Conservation (phyloP, 345 rosid genomes). For the Eucalyptus sideroxylon region DNA sequence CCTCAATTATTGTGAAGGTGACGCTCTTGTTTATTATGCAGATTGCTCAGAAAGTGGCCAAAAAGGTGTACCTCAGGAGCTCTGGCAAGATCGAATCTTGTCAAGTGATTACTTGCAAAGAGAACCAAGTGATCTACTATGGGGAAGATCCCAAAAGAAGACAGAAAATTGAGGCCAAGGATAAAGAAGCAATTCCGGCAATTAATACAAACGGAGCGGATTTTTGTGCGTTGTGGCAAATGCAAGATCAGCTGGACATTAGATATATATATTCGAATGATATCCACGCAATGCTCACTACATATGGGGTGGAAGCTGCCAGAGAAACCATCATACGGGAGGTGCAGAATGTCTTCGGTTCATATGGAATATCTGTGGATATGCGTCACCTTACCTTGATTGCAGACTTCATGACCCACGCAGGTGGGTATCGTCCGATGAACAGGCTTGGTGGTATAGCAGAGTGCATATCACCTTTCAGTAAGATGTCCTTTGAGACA, state of each 20-base stretch:
- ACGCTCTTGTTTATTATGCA: background rate
- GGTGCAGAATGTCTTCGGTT: slow-evolving; percentile 66
- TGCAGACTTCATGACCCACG: slow-evolving; percentile 87
- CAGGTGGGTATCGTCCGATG: slow-evolving; percentile 87
- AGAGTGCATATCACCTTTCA: slow-evolving; percentile 66
- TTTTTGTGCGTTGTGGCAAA: slow-evolving; percentile 49
- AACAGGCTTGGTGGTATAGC: slow-evolving; percentile 84
- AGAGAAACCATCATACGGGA: slow-evolving; percentile 84
- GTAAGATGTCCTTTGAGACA: slow-evolving; percentile 91
- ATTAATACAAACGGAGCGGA: slow-evolving; percentile 72
- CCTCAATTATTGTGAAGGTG: background rate
- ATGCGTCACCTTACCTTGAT: slow-evolving; percentile 68
- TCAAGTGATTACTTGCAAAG: slow-evolving; percentile 28
- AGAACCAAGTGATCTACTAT: slow-evolving; percentile 67
- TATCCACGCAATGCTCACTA: slow-evolving; percentile 64
- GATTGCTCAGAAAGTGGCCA: slow-evolving; percentile 79
- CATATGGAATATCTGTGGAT: slow-evolving; percentile 75
- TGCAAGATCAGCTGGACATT: slow-evolving; percentile 63
- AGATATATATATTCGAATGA: slow-evolving; percentile 74
- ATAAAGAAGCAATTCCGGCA: slow-evolving; percentile 50
- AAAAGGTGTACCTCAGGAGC: slow-evolving; percentile 77
- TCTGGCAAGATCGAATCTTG: slow-evolving; percentile 65
- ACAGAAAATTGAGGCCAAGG: slow-evolving; percentile 27
- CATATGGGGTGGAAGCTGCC: slow-evolving; percentile 94
- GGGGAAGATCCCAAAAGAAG: slow-evolving; percentile 73